A percentile compares a stretch with the other conserved stretches of the same genome.
phyloP scores from a whole-genome alignment of 306 rosid species.

The Ammopiptanthus mongolicus region DNA sequence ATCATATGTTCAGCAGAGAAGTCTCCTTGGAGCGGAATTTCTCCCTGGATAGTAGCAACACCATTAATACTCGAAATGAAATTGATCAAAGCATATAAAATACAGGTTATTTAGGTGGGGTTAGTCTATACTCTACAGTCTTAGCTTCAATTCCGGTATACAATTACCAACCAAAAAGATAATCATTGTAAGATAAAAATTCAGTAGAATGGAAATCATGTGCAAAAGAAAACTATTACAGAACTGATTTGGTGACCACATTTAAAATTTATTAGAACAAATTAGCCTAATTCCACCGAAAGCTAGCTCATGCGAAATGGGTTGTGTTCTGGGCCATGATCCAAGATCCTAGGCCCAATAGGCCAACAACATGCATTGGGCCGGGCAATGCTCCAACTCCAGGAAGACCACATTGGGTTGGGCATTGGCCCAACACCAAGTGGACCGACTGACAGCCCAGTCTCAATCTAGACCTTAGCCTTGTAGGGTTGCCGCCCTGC shows the following conservation, averaged over 20 bases:
- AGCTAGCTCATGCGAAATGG: no score
- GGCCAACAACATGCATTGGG: no score
- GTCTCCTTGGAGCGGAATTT: conserved; percentile 92
- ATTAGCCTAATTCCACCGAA: no score
- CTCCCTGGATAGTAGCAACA: conserved; percentile 62
- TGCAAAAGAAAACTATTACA: not conserved
- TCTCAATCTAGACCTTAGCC: no score
- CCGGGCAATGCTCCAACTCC: no score
- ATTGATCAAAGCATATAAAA: conserved; percentile 17
- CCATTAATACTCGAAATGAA: conserved; percentile 17
- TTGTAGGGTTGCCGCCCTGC: no score
- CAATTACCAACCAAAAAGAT: not conserved
- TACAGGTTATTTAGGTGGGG: not conserved
- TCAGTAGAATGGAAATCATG: not conserved
- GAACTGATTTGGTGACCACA: not conserved
- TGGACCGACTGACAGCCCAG: no score
- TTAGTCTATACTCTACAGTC: not conserved
- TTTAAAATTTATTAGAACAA: not conserved
- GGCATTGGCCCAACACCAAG: no score
- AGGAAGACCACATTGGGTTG: no score
- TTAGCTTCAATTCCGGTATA: not conserved
- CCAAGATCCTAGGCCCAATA: no score
- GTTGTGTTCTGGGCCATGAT: no score
- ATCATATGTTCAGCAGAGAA: conserved; percentile 99
- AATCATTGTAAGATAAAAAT: not conserved